phyloP scores from a whole-genome alignment of 257 asterid species.

The Salvia splendens region DNA sequence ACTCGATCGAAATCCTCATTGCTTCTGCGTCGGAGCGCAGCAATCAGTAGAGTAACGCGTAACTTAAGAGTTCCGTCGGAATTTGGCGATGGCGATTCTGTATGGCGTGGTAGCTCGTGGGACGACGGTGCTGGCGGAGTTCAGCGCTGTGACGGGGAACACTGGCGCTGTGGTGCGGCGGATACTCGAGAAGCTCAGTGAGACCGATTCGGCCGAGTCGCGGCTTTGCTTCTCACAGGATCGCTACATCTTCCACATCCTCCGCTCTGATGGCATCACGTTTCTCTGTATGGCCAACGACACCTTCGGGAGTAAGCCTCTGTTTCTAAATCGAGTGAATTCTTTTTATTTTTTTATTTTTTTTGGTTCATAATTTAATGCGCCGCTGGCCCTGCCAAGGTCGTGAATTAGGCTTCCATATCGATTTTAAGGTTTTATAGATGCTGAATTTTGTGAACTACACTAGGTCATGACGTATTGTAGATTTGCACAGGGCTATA shows the following conservation, averaged over 20 bases:
- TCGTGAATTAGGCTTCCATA: slow-evolving; percentile 14
- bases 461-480: not conserved
- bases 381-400: not conserved
- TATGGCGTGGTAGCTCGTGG: slow-evolving; percentile 94
- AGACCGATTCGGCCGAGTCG: slow-evolving; percentile 64
- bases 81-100: slow-evolving; percentile 74
- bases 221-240: slow-evolving; percentile 97
- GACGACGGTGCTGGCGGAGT: slow-evolving; percentile 91
- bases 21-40: slow-evolving; percentile 10
- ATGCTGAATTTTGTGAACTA: not conserved
- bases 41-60: not conserved
- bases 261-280: slow-evolving; percentile 76
- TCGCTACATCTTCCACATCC: slow-evolving; percentile 92
- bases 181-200: slow-evolving; percentile 76
- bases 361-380: slow-evolving; percentile 33
- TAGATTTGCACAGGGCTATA: not conserved
- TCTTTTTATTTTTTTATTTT: not conserved
- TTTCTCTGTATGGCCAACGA: slow-evolving; percentile 99
- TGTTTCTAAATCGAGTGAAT: not conserved
- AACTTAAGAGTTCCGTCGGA: not conserved
- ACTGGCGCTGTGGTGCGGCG: slow-evolving; percentile 91
- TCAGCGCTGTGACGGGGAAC: slow-evolving; percentile 96
- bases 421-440: not conserved
- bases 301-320: slow-evolving; percentile 78
- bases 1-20: slow-evolving; percentile 14